A percentile compares a stretch with the other conserved stretches of the same genome.
Conservation (phyloP, 495 filamentous ascomycete species). For the Hyphodiscus hymeniophilus region DNA sequence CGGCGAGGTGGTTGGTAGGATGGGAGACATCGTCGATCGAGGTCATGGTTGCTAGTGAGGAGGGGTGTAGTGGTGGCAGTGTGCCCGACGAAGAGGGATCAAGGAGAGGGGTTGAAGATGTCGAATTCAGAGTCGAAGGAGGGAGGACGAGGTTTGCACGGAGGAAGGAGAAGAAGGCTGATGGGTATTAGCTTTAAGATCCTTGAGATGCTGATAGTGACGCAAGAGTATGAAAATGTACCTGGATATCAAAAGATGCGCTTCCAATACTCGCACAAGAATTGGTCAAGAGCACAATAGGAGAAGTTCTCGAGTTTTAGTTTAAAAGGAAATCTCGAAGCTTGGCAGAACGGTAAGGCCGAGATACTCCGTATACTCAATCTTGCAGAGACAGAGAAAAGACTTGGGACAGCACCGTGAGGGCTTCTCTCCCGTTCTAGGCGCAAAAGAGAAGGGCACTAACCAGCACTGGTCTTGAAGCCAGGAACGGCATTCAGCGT, state of each 20-base stretch:
- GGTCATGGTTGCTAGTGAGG: conserved; percentile 31
- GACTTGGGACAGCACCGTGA: background rate
- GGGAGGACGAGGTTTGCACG: conserved; percentile 47
- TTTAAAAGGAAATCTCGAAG: background rate
- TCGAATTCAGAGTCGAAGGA: conserved; percentile 23
- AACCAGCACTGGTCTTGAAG: conserved; percentile 23
- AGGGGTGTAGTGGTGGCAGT: conserved; percentile 29
- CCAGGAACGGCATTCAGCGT: conserved; percentile 20
- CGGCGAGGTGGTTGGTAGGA: conserved; percentile 32
- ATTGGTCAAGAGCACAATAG: background rate
- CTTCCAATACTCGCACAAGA: background rate
- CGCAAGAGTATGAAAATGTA: background rate
- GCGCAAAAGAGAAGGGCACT: conserved; percentile 5
- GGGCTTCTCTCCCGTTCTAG: background rate
- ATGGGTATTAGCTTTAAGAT: background rate
- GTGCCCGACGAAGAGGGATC: conserved; percentile 19
- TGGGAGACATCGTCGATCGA: conserved; percentile 18
- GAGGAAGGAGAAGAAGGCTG: conserved; percentile 49
- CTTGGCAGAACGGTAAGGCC: background rate
- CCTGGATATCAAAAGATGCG: background rate
- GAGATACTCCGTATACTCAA: background rate
- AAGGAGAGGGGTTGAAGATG: conserved; percentile 21
- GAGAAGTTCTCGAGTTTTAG: background rate
- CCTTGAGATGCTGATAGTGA: too few relatives aligned
- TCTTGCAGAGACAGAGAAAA: background rate